phyloP scores from a whole-genome alignment of 352 stramenopile genomes.

The Globisporangium cederbergense region DNA sequence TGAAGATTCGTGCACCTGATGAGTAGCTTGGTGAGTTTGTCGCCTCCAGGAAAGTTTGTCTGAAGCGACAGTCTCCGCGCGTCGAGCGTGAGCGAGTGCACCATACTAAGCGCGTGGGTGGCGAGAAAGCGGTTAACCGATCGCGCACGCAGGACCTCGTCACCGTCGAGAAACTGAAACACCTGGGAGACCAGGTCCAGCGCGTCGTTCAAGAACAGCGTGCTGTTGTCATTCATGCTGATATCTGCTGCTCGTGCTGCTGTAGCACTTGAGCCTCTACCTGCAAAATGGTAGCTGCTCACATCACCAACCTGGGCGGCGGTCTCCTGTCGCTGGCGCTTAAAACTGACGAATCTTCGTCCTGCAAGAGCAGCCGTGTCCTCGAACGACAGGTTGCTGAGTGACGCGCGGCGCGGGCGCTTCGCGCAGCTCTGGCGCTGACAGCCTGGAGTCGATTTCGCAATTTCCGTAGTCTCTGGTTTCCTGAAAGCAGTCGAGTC shows the following conservation, averaged over 20 bases:
- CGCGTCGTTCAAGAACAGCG: conserved; percentile 47
- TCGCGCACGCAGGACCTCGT: conserved; percentile 39
- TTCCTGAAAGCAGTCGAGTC: neutral
- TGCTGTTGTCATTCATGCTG: neutral
- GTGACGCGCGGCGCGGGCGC: conserved; percentile 13
- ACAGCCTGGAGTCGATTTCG: neutral
- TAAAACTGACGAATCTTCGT: neutral
- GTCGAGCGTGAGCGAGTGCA: conserved; percentile 46
- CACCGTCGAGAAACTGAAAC: conserved; percentile 51
- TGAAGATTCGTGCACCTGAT: conserved; percentile 38
- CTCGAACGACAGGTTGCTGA: conserved; percentile 10
- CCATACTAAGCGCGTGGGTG: conserved; percentile 38
- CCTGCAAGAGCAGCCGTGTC: neutral
- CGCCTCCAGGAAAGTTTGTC: neutral
- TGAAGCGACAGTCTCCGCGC: neutral
- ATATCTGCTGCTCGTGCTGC: neutral
- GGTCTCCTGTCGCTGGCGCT: conserved; percentile 3
- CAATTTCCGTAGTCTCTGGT: neutral
- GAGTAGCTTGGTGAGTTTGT: conserved; percentile 21
- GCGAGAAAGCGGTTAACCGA: conserved; percentile 52
- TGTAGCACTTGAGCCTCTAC: neutral
- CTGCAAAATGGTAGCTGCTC: neutral
- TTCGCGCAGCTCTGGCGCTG: conserved; percentile 7
- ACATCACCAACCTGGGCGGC: neutral
- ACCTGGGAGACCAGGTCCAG: conserved; percentile 53